A percentile compares a stretch with the other conserved stretches of the same genome.
Evolutionary conservation across 2,329 filamentous ascomycete genomes (phyloP).

Genomic region (Colletotrichum karsti): DNA sequence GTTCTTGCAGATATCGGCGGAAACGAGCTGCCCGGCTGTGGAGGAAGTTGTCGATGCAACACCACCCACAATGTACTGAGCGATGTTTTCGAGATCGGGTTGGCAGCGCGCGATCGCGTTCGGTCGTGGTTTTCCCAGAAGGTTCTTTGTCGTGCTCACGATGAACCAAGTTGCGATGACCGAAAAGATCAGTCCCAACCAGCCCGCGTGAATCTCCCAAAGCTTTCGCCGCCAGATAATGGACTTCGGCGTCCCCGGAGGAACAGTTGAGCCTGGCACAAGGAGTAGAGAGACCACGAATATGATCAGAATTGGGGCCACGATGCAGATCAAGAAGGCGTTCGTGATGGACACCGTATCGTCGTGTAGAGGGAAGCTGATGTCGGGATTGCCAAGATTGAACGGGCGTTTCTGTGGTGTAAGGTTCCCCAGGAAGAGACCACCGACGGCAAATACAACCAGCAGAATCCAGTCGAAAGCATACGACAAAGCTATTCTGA

Average conservation of each 20-base stretch:
- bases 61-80: slow-evolving; percentile 64
- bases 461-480: slow-evolving; percentile 62
- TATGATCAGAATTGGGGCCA: slow-evolving; percentile 66
- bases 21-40: slow-evolving; percentile 66
- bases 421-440: slow-evolving; percentile 58
- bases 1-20: slow-evolving; percentile 73
- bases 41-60: slow-evolving; percentile 56
- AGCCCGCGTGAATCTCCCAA: slow-evolving; percentile 82
- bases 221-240: slow-evolving; percentile 76
- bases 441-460: slow-evolving; percentile 53
- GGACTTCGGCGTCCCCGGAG: slow-evolving; percentile 60
- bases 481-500: slow-evolving; percentile 60
- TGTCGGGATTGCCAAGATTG: slow-evolving; percentile 68
- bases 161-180: slow-evolving; percentile 74
- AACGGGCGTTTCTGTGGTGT: slow-evolving; percentile 69
- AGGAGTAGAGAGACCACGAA: slow-evolving; percentile 67
- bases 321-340: background rate
- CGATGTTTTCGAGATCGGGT: slow-evolving; percentile 68
- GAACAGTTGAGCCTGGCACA: slow-evolving; percentile 70
- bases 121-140: slow-evolving; percentile 69
- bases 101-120: slow-evolving; percentile 78
- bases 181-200: slow-evolving; percentile 76
- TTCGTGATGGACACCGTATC: slow-evolving; percentile 66
- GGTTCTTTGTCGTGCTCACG: slow-evolving; percentile 78
- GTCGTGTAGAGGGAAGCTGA: slow-evolving; percentile 71